These are phyloP conservation scores for Tylopilus vinaceipallidus DNA, from an alignment of 768 basidiomycete genomes.

Conservation along the genomic window DNA sequence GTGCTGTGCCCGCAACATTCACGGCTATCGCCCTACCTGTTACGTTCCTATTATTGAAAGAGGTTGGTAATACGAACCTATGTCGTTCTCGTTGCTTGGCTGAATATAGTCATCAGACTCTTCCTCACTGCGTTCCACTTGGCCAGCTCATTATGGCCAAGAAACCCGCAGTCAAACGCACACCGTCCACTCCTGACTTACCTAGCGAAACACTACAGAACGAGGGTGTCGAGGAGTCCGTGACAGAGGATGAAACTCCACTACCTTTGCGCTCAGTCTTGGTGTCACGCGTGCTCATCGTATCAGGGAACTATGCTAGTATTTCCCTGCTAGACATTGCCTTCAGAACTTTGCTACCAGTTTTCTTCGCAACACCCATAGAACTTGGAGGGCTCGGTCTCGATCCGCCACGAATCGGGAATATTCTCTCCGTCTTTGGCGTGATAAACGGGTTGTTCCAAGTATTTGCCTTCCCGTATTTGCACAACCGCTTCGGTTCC, in stretches of 20 bases:
- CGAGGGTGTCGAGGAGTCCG: not conserved
- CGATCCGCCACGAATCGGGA: constrained; percentile 61
- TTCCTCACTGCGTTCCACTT: constrained; percentile 28
- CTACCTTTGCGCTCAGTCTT: constrained; percentile 52
- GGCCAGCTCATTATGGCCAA: constrained; percentile 23
- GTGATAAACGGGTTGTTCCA: constrained; percentile 65
- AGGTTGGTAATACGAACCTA: constrained; percentile 35
- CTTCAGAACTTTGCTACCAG: constrained; percentile 62
- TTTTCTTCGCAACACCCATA: constrained; percentile 72
- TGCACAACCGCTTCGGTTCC: constrained; percentile 62
- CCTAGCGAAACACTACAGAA: constrained; percentile 5
- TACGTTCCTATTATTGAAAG: constrained; percentile 53
- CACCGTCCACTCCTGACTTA: constrained; percentile 6
- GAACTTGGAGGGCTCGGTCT: constrained; percentile 69
- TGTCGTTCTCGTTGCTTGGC: not conserved
- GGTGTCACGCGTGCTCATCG: constrained; percentile 53
- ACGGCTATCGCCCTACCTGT: constrained; percentile 53
- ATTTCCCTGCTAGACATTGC: constrained; percentile 68
- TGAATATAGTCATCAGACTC: constrained; percentile 32
- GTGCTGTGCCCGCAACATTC: constrained; percentile 64
- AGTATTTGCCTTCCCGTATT: constrained; percentile 60
- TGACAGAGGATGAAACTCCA: constrained; percentile 29
- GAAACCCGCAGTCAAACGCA: not conserved
- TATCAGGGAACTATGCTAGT: constrained; percentile 62
- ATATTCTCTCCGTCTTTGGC: constrained; percentile 59